Evolutionary conservation across 202 grass and related monocot genomes (phyloP).

Genomic region (Cymbopogon flexuosus): DNA sequence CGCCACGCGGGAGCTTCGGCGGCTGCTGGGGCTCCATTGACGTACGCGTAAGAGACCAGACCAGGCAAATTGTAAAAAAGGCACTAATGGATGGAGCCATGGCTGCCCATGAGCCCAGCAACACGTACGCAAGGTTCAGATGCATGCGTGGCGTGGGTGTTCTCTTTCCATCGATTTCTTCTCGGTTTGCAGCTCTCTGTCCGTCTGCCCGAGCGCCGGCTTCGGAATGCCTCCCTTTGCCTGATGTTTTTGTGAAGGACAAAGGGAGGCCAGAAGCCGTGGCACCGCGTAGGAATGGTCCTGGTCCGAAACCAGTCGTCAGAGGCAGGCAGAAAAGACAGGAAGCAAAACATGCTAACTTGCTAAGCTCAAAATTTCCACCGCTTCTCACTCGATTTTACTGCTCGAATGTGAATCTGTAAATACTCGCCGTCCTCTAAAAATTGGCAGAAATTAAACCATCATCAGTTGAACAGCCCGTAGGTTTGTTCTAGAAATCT

Average conservation of each 20-base stretch:
- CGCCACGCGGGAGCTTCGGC: constrained; percentile 49
- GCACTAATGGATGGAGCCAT: neutral
- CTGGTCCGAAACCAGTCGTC: neutral
- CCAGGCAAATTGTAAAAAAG: neutral
- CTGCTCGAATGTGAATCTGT: neutral
- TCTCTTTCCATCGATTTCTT: constrained; percentile 11
- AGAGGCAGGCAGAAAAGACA: neutral
- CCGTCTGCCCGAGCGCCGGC: neutral
- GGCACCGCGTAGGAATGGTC: neutral
- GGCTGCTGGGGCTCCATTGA: constrained; percentile 45
- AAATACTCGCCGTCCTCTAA: neutral
- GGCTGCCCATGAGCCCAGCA: constrained; percentile 1
- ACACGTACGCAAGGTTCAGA: constrained; percentile 11
- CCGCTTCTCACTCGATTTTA: neutral
- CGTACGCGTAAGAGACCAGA: neutral
- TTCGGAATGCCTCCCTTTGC: neutral
- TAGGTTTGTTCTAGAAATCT: neutral
- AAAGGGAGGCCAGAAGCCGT: neutral
- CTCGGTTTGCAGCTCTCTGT: neutral
- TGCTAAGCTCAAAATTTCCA: neutral
- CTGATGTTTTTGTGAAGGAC: constrained; percentile 29
- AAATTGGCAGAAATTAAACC: neutral
- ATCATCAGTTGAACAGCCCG: neutral
- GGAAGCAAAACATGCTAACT: neutral
- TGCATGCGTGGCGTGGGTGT: neutral